These are phyloP conservation scores for Phytophthora hybrid DNA, from an alignment of 352 stramenopile species.

Conservation along the genomic window DNA sequence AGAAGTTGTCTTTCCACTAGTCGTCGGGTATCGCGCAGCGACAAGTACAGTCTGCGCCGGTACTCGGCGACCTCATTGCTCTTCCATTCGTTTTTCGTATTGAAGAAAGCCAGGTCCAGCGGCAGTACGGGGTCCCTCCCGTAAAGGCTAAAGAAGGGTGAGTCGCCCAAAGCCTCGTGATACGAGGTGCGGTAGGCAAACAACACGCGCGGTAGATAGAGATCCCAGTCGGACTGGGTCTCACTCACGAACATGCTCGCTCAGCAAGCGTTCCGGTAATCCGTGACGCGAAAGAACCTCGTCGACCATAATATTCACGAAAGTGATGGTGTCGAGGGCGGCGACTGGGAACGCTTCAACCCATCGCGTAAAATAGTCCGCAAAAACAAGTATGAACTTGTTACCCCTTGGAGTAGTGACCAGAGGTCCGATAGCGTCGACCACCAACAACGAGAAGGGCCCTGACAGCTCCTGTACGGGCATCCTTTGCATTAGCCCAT, in stretches of 20 bases:
- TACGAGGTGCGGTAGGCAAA: conserved; percentile 20
- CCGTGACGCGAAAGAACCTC: background rate
- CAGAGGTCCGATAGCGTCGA: too few species aligned
- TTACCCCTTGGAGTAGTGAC: too few species aligned
- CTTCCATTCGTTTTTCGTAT: conserved; percentile 7
- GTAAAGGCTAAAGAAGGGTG: conserved; percentile 10
- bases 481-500: too few species aligned
- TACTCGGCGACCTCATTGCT: conserved; percentile 15
- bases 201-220: background rate
- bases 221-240: conserved; percentile 7
- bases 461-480: too few species aligned
- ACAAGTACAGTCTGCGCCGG: background rate
- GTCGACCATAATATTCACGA: too few species aligned
- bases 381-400: too few species aligned
- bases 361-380: too few species aligned
- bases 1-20: conserved; percentile 18
- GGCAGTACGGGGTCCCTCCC: conserved; percentile 6
- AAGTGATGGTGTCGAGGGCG: too few species aligned
- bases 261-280: background rate
- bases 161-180: conserved; percentile 16
- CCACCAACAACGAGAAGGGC: too few species aligned
- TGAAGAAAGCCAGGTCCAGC: conserved; percentile 18
- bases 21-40: background rate
- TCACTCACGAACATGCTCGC: background rate
- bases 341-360: too few species aligned